Evolutionary conservation across 2,329 filamentous ascomycete species (phyloP), one percentile per base, ranked within the genome.

Genomic region (Furcasterigmium sp.): DNA sequence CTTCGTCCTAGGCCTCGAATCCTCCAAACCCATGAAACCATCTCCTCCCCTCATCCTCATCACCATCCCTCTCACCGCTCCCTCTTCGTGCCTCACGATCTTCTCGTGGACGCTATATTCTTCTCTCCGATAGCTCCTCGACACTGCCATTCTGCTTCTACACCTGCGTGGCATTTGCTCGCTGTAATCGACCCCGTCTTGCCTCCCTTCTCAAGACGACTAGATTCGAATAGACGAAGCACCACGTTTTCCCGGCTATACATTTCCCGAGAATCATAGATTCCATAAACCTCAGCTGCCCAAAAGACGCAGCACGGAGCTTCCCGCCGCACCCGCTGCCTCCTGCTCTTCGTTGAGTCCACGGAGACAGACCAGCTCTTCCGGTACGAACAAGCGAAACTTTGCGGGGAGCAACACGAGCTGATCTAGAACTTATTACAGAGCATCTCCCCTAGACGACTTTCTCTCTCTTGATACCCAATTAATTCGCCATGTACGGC

Each of bases 401-500:
- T n/a, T n/a, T n/a, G n/a, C n/a, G n/a, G n/a, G n/a, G n/a, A n/a
- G n/a, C n/a, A n/a, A n/a, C n/a, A n/a, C n/a, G n/a, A n/a, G n/a
- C n/a, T n/a, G n/a, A n/a, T n/a, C n/a, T n/a, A n/a, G n/a, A n/a
- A n/a, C n/a, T n/a, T n/a, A n/a, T n/a, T 41, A 37, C 45, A 39
- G 38, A 42, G 40, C 44, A 49, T 44, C 44, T 42, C 41, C 37
- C 20, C 26, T 23, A 36, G n/a, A 3, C 19, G 28, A 47, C 47
- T 59, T 56, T 54, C 56, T 60, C n/a, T n/a, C 58, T 56, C 55
- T 61, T 62, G 63, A 74, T 72, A 70, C 67, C 66, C 65, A 54
- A 17, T 14, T 56, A 54, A 54, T 59, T 55, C 68, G 80, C 59
- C 67, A 95, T 95, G 90, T 94, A 93, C 80, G 87, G 87, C 69